Percentiles rank a stretch among this genome's conserved stretches.
Conservation (phyloP, 495 filamentous ascomycete genomes). For the Xylaria castorea region DNA sequence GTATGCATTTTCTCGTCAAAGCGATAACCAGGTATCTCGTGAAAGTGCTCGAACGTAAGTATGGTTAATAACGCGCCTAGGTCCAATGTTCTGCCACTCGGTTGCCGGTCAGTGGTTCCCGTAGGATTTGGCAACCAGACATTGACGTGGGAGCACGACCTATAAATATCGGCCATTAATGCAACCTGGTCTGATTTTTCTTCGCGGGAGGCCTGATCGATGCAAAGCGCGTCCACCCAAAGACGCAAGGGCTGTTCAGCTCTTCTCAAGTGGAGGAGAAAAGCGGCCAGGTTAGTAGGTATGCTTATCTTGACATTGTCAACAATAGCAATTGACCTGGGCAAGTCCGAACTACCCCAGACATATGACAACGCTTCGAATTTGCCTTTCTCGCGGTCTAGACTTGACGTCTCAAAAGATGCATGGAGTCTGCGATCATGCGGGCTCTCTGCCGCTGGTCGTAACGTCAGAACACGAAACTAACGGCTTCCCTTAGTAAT, state of each 20-base stretch:
- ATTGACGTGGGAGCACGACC: constrained; percentile 21
- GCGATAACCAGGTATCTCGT: neutral
- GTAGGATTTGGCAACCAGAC: constrained; percentile 27
- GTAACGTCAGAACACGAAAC: neutral
- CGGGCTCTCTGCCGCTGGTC: neutral
- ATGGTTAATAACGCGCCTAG: neutral
- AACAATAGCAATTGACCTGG: neutral
- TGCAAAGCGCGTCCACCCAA: constrained; percentile 36
- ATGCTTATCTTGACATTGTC: neutral
- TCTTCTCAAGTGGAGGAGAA: neutral
- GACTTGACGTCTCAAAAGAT: neutral
- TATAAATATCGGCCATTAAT: constrained; percentile 35
- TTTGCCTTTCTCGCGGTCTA: neutral
- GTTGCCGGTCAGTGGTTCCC: neutral
- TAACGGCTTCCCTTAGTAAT: neutral
- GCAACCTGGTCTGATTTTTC: constrained; percentile 30
- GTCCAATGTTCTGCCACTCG: neutral
- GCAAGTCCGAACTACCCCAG: neutral
- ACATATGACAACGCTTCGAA: neutral
- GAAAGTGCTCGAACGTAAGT: neutral
- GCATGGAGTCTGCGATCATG: neutral
- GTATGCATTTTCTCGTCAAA: neutral
- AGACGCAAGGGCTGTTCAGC: neutral
- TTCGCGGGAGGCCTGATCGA: constrained; percentile 32
- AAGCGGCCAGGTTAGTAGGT: neutral